Evolutionary conservation across 768 basidiomycete species (phyloP), one percentile per base, ranked within the genome.

Genomic region (Boletus huronensis): DNA sequence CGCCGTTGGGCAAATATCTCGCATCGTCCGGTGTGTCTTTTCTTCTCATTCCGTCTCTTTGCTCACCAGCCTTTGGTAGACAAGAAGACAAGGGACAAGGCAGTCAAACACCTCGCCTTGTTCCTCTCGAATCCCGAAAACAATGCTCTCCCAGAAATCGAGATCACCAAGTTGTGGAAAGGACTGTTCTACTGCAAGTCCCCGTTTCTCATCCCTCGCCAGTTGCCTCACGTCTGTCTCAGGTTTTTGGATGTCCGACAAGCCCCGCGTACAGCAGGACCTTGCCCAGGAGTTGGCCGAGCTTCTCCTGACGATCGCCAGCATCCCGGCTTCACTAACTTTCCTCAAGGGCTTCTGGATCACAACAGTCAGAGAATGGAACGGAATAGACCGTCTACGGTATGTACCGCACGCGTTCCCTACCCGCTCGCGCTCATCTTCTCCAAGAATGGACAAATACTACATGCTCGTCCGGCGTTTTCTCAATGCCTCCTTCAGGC

Each of bases 181-280:
- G 96, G 95, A 0, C 82, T 98, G 48, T 99, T 96, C 70, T 99
- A 96, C 71, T 97, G 95, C 93, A 58, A 59, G 84, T 71, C 6
- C 32, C 25, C 45, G 7, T 17, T 38, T 14, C 16, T 23, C 19
- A 25, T 40, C 6, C 23, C 26, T 21, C 32, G 3, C 26, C 43
- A 31, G 4, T 17, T n/a, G 7, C 44, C 35, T 59, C 54, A 63
- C 7, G 14, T 35, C 28, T 38, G 0, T 28, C 3, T 5, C 38
- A 97, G 95, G 96, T 68, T 98, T 94, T 73, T 99, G 96, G 95
- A 98, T 98, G 94, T 98, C 95, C 10, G 96, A 99, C 74, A 99
- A 98, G 68, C 95, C 95, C 5, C 80, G 95, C 9, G 90, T 98
- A 8, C 96, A 98, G 68, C 96, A 98, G 68, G 87, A 85, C 14